Conservation (phyloP, 495 filamentous ascomycete genomes). For the Rostrohypoxylon terebratum region DNA sequence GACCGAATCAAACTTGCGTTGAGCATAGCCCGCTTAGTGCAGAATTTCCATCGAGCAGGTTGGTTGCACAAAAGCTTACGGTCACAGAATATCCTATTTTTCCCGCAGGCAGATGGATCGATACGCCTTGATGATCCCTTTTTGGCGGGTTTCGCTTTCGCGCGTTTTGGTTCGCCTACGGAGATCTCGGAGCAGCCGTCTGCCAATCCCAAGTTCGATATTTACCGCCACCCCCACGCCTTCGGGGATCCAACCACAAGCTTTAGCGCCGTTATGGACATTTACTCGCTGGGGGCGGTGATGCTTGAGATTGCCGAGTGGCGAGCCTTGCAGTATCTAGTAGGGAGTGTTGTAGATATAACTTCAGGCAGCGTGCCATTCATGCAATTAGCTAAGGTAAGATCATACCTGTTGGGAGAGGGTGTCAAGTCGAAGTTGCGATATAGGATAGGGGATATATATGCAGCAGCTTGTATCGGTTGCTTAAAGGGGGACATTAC, state of each 20-base stretch:
- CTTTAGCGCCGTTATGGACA: background rate
- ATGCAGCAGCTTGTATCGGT: background rate
- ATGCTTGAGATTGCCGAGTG: constrained; percentile 1
- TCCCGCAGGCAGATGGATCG: background rate
- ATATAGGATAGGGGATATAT: background rate
- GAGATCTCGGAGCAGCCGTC: constrained; percentile 1
- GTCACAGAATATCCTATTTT: background rate
- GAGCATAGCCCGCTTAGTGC: background rate
- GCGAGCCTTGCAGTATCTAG: background rate
- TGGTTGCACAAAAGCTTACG: constrained; percentile 5
- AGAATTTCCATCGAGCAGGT: background rate
- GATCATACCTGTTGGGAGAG: background rate
- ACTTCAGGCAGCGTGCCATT: background rate
- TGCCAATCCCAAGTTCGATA: background rate
- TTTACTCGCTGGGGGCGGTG: background rate
- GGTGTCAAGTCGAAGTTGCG: background rate
- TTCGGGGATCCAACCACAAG: background rate
- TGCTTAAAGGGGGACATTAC: background rate
- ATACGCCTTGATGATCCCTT: background rate
- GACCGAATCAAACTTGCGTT: background rate
- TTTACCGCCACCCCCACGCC: background rate
- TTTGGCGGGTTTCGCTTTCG: background rate
- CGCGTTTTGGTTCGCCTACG: background rate
- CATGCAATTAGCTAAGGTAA: background rate
- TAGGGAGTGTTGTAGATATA: background rate